These are phyloP conservation scores for Caloboletus inedulis DNA, from an alignment of 1,284 basidiomycete species.

Conservation along the genomic window DNA sequence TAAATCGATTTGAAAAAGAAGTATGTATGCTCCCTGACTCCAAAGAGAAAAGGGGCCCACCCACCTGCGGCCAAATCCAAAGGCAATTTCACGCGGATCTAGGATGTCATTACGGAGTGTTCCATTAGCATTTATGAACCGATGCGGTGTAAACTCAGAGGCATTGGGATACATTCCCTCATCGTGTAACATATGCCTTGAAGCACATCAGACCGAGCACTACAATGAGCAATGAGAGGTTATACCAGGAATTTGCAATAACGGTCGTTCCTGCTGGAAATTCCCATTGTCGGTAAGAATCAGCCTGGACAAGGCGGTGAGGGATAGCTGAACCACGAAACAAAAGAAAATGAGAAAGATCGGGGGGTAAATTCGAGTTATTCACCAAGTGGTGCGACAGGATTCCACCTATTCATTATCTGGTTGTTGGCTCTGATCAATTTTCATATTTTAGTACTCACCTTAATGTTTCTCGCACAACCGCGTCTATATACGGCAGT, in stretches of 20 bases:
- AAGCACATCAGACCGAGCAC: neutral
- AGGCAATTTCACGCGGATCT: constrained; percentile 7
- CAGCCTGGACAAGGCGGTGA: constrained; percentile 2
- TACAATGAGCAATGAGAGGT: neutral
- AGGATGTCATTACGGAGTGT: neutral
- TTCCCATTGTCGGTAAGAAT: constrained; percentile 5
- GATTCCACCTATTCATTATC: constrained; percentile 2
- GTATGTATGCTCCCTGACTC: neutral
- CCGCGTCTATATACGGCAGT: constrained; percentile 1
- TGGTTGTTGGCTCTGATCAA: neutral
- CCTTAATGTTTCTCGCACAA: constrained; percentile 4
- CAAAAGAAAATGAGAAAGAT: neutral
- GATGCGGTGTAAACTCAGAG: constrained; percentile 1
- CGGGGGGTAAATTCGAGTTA: neutral
- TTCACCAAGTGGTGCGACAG: constrained; percentile 4
- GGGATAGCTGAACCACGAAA: neutral
- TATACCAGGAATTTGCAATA: constrained; percentile 3
- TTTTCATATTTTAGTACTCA: neutral
- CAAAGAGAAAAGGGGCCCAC: neutral
- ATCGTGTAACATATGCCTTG: constrained; percentile 8
- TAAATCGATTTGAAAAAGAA: neutral
- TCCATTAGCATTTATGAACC: neutral
- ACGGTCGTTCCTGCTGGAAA: constrained; percentile 6
- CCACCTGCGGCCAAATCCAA: constrained; percentile 8
- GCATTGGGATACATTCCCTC: constrained; percentile 1